Base-by-base conservation (phyloP, 768 basidiomycete species). In the Amyloporia xantha region DNA sequence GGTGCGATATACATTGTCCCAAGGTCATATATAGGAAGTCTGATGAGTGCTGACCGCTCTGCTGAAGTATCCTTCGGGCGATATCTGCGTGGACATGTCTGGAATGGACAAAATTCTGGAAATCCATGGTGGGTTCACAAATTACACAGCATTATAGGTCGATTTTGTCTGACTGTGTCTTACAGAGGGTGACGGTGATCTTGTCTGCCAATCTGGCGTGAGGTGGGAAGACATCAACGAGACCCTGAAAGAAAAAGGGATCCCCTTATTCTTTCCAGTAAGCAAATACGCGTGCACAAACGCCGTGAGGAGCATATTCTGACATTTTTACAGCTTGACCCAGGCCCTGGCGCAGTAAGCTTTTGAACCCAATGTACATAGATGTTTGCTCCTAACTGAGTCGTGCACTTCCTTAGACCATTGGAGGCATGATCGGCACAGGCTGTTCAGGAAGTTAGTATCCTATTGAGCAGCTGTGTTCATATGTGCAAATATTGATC, bases 341-440 rank as follows among this genome's bases (percentile, higher is more conserved):
- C 86, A 1, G 87, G 74, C 9, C 88, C 86, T 0, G 77, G 81
- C 21, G 90, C 90, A 21, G 46, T 47, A 27, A 24, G 46, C 26
- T n/a, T n/a, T n/a, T n/a, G n/a, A n/a, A n/a, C n/a, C n/a, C n/a
- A n/a, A n/a, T n/a, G n/a, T n/a, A n/a, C n/a, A n/a, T n/a, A n/a
- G n/a, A n/a, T n/a, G n/a, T n/a, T n/a, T n/a, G n/a, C n/a, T n/a
- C n/a, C n/a, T n/a, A n/a, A n/a, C n/a, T n/a, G n/a, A n/a, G n/a
- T n/a, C n/a, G n/a, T n/a, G n/a, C n/a, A n/a, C n/a, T n/a, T n/a
- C 69, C 88, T 86, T 12, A 89, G 1, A 91, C 86, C 0, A 80
- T 91, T 28, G 89, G 90, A 7, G 89, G 89, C 0, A 91, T 91
- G 86, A 70, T 87, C 24, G 85, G 85, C 48, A 93, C 89, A 0